Base-by-base conservation (phyloP, 148 eudicot species). In the Spergularia bocconei region DNA sequence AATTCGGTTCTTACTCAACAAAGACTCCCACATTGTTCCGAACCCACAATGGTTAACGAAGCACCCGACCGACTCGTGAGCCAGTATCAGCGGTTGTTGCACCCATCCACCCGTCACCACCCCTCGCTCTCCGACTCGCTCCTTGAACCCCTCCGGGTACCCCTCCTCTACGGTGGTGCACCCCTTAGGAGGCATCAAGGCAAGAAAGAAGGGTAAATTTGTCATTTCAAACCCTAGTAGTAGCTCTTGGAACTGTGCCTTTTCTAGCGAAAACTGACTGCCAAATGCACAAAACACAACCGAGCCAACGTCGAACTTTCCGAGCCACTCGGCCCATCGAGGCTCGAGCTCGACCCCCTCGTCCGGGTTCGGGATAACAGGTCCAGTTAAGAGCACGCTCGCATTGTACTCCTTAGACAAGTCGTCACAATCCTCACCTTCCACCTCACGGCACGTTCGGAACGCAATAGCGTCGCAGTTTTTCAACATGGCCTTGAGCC, bases 21-120 rank as follows among this genome's bases (percentile, higher is more conserved):
- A 57, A 0, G 86, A 78, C 77, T 89, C 93, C 91, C 87, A 86
- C 91, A 89, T 84, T 4, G 91, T 86, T 11, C 89, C 91, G 64
- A 84, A 84, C 48, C 93, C 89, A 71, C 89, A 84, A 33, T 86
- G 86, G 74, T 68, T 87, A 71, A 84, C 88, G 68, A 89, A 89
- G 70, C 93, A 89, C 55, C 91, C 93, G 2, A 89, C 85, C 4
- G 93, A 86, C 19, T 72, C 76, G 61, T 87, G 91, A 19, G 47
- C 57, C 50, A 87, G 41, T 5, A 89, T 55, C 48, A 67, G 69
- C 17, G 81, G 64, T 64, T 89, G 93, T 44, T 80, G 85, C 13
- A 87, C 87, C 91, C 89, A 86, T 17, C 80, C 88, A 1, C 82
- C 88, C 13, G 77, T 76, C 4, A 89, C 88, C 56, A 78, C 78